Percentiles rank a stretch among this genome's conserved stretches.
phyloP scores from a whole-genome alignment of 192 early-diverging fungal genomes.

The Chytriomyces confervae region DNA sequence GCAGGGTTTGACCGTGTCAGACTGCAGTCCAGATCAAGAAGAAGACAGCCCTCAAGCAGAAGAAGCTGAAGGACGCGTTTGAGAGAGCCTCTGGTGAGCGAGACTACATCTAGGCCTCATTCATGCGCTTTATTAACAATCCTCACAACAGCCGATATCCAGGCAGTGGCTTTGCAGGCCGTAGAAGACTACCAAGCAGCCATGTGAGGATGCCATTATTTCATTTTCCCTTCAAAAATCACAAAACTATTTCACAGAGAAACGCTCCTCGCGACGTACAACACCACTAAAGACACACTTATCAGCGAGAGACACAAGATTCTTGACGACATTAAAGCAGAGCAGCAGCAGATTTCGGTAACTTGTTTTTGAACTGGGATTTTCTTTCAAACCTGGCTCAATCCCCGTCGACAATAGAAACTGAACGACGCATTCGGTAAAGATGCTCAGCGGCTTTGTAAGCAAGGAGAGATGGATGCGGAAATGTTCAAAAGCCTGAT shows the following conservation, averaged over 20 bases:
- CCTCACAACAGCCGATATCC: slow-evolving; percentile 10
- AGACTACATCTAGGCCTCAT: background rate
- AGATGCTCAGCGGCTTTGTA: background rate
- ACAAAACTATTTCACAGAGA: background rate
- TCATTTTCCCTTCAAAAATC: background rate
- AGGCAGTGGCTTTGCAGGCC: background rate
- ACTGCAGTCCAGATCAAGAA: background rate
- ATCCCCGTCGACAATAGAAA: background rate
- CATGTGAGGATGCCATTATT: background rate
- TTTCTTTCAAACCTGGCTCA: background rate
- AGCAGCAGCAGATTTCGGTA: slow-evolving; percentile 11
- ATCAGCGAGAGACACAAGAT: background rate
- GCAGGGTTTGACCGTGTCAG: background rate
- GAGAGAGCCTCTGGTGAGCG: background rate
- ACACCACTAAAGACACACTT: slow-evolving; percentile 1
- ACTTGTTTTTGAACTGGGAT: background rate
- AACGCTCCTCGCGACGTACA: background rate
- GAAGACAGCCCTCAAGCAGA: background rate
- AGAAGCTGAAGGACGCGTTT: slow-evolving; percentile 8
- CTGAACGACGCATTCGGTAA: slow-evolving; percentile 8
- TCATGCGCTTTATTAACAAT: background rate
- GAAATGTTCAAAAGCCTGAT: background rate
- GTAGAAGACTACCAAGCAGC: slow-evolving; percentile 6
- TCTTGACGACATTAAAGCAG: background rate
- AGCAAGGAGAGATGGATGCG: slow-evolving; percentile 11